A percentile compares a stretch with the other conserved stretches of the same genome.
These are phyloP conservation scores for Quercus wislizeni DNA, from an alignment of 306 rosid species.

Conservation along the genomic window DNA sequence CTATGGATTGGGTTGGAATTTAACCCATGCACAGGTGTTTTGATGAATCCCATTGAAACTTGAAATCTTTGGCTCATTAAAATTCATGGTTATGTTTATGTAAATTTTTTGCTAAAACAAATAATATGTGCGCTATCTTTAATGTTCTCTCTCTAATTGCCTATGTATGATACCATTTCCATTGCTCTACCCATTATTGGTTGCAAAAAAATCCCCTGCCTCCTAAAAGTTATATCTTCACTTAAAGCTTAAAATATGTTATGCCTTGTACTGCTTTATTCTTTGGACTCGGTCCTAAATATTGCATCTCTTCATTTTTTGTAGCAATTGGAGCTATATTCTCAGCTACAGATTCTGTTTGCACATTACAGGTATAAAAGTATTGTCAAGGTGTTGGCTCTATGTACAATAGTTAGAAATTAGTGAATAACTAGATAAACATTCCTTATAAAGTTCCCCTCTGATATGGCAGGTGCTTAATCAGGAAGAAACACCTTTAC, in stretches of 20 bases:
- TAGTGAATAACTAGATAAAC: background rate
- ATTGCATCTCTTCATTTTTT: slow-evolving; percentile 11
- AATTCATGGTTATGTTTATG: background rate
- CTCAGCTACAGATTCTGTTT: slow-evolving; percentile 67
- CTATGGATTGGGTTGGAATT: background rate
- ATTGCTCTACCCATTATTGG: background rate
- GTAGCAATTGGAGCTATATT: slow-evolving; percentile 72
- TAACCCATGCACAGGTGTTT: background rate
- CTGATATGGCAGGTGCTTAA: slow-evolving; percentile 54
- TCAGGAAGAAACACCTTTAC: slow-evolving; percentile 71
- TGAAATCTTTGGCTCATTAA: background rate
- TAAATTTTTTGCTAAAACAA: background rate
- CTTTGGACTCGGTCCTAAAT: background rate
- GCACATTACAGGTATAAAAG: slow-evolving; percentile 57
- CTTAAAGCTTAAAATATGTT: background rate
- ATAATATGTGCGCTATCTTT: background rate
- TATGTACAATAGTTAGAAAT: background rate
- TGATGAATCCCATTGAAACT: background rate
- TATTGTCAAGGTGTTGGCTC: background rate
- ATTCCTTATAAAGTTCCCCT: slow-evolving; percentile 12
- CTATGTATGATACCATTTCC: background rate
- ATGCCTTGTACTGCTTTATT: background rate
- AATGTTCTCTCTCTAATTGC: background rate
- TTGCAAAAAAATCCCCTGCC: background rate
- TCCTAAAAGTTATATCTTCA: background rate